Conservation (phyloP, 768 basidiomycete species). For the Dioszegia hungarica region DNA sequence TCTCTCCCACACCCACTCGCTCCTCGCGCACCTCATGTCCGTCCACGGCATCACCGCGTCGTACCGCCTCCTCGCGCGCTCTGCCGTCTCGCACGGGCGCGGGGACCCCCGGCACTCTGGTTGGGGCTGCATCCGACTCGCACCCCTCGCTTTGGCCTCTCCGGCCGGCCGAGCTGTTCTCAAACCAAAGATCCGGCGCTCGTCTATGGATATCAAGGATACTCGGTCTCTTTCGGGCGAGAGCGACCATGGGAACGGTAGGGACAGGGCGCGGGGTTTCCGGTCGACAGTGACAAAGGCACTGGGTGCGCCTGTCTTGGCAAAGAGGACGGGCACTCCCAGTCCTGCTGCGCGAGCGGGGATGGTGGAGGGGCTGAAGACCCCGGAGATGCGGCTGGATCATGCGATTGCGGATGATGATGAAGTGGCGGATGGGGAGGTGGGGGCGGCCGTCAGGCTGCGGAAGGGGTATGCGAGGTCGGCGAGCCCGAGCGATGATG, state of each 20-base stretch:
- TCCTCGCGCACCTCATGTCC: conserved; percentile 33
- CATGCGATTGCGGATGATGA: conserved; percentile 25
- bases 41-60: conserved; percentile 36
- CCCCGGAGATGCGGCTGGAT: conserved; percentile 7
- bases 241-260: not conserved
- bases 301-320: not conserved
- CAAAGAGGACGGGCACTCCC: not conserved
- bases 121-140: conserved; percentile 47
- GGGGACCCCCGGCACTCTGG: conserved; percentile 11
- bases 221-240: not conserved
- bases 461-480: conserved; percentile 23
- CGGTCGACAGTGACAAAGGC: not conserved
- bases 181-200: conserved; percentile 9
- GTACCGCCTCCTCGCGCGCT: conserved; percentile 42
- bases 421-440: conserved; percentile 10
- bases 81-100: conserved; percentile 16
- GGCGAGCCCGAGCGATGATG: conserved; percentile 32
- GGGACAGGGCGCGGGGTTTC: not conserved
- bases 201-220: conserved; percentile 6
- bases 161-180: conserved; percentile 5
- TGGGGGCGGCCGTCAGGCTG: conserved; percentile 13
- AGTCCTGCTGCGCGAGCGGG: not conserved
- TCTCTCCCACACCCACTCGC: conserved; percentile 38
- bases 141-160: conserved; percentile 21
- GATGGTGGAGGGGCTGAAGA: not conserved